phyloP scores from a whole-genome alignment of 1,284 basidiomycete genomes.

The Puccinia hordei region DNA sequence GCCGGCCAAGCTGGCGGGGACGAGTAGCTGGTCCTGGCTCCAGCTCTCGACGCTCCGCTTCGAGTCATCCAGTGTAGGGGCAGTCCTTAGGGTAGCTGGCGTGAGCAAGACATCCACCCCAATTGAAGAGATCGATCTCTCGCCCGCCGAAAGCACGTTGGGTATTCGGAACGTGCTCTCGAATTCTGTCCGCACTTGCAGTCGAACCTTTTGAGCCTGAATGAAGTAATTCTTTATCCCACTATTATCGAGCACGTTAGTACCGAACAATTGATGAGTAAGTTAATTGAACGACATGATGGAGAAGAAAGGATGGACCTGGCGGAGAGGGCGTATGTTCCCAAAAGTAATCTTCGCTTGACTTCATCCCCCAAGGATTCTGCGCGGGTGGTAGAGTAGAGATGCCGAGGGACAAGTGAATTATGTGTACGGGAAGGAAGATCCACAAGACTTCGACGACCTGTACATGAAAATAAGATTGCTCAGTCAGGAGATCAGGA shows the following conservation, averaged over 20 bases:
- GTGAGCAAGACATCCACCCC: constrained; percentile 26
- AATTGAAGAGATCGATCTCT: neutral
- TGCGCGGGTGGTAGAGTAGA: constrained; percentile 61
- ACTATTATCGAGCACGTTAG: constrained; percentile 61
- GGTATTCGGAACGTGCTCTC: constrained; percentile 68
- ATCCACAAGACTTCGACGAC: constrained; percentile 32
- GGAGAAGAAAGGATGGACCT: constrained; percentile 66
- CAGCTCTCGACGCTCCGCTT: constrained; percentile 51
- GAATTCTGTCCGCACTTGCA: constrained; percentile 74
- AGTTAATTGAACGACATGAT: neutral
- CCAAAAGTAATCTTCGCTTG: constrained; percentile 81
- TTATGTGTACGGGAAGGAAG: constrained; percentile 20
- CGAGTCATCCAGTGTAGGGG: neutral
- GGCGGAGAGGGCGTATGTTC: constrained; percentile 86
- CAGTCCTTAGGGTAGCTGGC: constrained; percentile 9
- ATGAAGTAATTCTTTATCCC: constrained; percentile 96
- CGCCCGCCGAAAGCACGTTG: constrained; percentile 62
- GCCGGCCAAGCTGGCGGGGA: constrained; percentile 58
- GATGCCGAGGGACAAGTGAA: constrained; percentile 31
- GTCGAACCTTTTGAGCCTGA: constrained; percentile 80
- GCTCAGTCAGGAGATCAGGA: constrained; percentile 19
- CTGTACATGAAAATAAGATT: constrained; percentile 15
- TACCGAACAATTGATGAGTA: neutral
- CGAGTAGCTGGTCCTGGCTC: constrained; percentile 58
- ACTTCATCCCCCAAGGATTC: constrained; percentile 80